A percentile compares a stretch with the other conserved stretches of the same genome.
phyloP scores from a whole-genome alignment of 75 land plant genomes.

The Gnetum montanum region DNA sequence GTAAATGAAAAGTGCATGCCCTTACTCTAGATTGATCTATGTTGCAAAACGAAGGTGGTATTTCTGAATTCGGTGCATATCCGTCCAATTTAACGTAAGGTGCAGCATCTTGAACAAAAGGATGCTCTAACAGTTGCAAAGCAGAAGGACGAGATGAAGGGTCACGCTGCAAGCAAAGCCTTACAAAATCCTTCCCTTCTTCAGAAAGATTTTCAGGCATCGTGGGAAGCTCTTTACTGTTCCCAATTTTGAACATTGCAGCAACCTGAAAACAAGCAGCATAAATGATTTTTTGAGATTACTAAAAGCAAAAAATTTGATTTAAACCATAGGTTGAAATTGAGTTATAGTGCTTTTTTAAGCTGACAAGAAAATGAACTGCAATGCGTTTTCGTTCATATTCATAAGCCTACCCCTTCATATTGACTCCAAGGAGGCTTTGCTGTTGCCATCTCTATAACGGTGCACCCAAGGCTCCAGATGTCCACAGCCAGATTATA shows the following conservation, averaged over 20 bases:
- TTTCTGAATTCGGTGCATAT: conserved; percentile 9
- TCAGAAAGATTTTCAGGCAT: conserved; percentile 68
- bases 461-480: conserved; percentile 97
- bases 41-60: conserved; percentile 7
- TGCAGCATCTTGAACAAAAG: conserved; percentile 46
- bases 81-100: conserved; percentile 23
- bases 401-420: conserved; percentile 56
- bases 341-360: no score
- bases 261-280: no score
- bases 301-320: no score
- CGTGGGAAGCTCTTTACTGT: conserved; percentile 67
- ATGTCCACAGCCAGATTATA: conserved; percentile 78
- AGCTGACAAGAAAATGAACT: no score
- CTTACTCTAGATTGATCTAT: conserved; percentile 23
- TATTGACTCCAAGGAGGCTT: conserved; percentile 90
- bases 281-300: no score
- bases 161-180: conserved; percentile 54
- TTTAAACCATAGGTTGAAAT: no score
- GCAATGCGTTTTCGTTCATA: no score
- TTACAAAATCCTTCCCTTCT: conserved; percentile 60
- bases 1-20: no score
- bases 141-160: conserved; percentile 67
- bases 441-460: conserved; percentile 87
- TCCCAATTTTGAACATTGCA: conserved; percentile 86
- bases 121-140: conserved; percentile 54